Percentiles rank a stretch among this genome's conserved stretches.
Conservation (phyloP, 2,329 filamentous ascomycete genomes). For the Reticulascus tulasneorum region DNA sequence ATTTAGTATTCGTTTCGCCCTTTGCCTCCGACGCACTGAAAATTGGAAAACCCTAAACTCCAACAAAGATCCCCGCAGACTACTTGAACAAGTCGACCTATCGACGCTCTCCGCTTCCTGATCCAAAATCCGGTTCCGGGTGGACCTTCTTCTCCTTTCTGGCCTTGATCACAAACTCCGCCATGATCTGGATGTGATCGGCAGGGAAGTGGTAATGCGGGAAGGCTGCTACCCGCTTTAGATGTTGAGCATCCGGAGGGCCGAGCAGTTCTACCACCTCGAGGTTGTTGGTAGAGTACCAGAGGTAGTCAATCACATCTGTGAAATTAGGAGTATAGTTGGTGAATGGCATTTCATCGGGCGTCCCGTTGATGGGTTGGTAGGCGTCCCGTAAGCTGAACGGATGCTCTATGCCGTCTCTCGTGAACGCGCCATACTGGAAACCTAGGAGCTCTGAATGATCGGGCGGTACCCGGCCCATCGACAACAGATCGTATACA, state of each 20-base stretch:
- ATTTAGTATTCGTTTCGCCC: slow-evolving; percentile 2
- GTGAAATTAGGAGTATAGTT: slow-evolving; percentile 95
- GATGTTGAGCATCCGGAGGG: slow-evolving; percentile 79
- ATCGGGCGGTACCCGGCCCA: slow-evolving; percentile 71
- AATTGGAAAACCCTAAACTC: slow-evolving; percentile 17
- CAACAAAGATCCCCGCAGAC: slow-evolving; percentile 13
- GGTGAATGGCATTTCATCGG: slow-evolving; percentile 84
- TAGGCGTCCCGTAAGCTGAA: slow-evolving; percentile 94
- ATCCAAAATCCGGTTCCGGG: slow-evolving; percentile 59
- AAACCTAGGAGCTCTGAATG: slow-evolving; percentile 77
- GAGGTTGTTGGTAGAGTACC: slow-evolving; percentile 89
- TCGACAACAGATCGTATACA: slow-evolving; percentile 84
- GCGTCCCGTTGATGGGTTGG: slow-evolving; percentile 73
- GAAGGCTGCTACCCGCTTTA: slow-evolving; percentile 84
- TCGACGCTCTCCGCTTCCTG: slow-evolving; percentile 17
- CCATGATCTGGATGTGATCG: slow-evolving; percentile 86
- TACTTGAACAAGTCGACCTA: slow-evolving; percentile 6
- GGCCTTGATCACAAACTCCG: slow-evolving; percentile 84
- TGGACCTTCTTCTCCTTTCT: slow-evolving; percentile 72
- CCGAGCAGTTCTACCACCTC: slow-evolving; percentile 82
- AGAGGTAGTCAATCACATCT: slow-evolving; percentile 94
- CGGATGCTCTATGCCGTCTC: slow-evolving; percentile 87
- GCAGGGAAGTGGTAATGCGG: slow-evolving; percentile 93
- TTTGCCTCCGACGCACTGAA: slow-evolving; percentile 13
- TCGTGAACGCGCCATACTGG: slow-evolving; percentile 90